Base-by-base conservation (phyloP, 2,329 filamentous ascomycete genomes). In the Sporothrix euskadiensis region DNA sequence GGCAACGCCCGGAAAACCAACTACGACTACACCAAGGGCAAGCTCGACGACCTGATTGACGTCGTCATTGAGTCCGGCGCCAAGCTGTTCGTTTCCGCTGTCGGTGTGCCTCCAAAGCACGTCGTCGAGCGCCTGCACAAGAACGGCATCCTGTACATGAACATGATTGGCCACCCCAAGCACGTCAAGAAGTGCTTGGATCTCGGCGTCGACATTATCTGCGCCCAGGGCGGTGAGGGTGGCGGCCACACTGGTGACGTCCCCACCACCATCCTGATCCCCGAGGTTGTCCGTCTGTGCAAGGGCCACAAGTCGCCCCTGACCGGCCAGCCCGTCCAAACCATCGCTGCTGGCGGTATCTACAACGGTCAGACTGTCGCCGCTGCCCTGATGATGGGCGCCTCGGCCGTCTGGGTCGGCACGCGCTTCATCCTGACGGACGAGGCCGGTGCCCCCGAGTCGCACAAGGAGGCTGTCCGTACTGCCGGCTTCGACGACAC, bases 121-220 rank as follows among this genome's bases (percentile, higher is more conserved):
- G 91, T 98, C 74, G 94, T 99, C 79, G 94, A 98, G 77, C 92
- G 89, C 81, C 90, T 99, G 65, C 96, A 99, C 88, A 88, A 90
- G 80, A 85, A 90, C 80, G 94, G 94, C 78, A 89, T 99, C 78
- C 88, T 97, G 78, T 97, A 97, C 88, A 98, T 98, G 96, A 99
- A 99, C 91, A 99, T 99, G 96, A 94, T 99, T 82, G 96, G 96
- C 78, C 96, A 99, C 88, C 95, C 96, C 81, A 99, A 99, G 90
- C 96, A 99, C 85, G 95, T 97, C 76, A 89, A 94, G 84, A 99
- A 98, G 88, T 97, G 94, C 83, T 88, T 99, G 76, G 94, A 95
- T 69, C 88, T 94, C 74, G 96, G 94, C 77, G 93, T 91, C 78
- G 96, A 99, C 84, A 92, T 99, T 79, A 98, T 99, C 85, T 98